Base-by-base conservation (phyloP, 108 stramenopile species). In the Cyclotella cryptica region DNA sequence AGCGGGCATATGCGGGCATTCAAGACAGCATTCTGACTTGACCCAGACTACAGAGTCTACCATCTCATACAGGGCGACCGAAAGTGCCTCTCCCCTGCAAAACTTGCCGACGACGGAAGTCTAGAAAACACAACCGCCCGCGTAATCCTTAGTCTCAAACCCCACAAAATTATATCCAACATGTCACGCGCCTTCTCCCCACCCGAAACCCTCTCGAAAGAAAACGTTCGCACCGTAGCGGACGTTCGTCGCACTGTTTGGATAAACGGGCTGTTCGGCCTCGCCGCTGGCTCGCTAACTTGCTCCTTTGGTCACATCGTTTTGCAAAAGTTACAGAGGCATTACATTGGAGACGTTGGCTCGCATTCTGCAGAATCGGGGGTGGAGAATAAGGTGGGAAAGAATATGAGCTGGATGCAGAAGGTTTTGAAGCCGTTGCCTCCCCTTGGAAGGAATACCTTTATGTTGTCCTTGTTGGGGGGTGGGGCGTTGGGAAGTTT, bases 401-500 rank as follows among this genome's bases (percentile, higher is more conserved):
- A 41, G 14, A 46, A 65, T 30, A 49, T 11, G 26, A 22, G 72
- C 10, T 53, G 52, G 58, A 63, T 77, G 0, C 59, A 77, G 43
- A 68, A 41, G 42, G 39, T 28, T 28, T 54, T 79, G 58, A 64
- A 58, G 26, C 71, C 71, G 19, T 57, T 79, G 66, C 78, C 78
- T 6, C 78, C 78, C 0, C 40, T 79, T 13, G 71, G 71, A 13
- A 85, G 84, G 21, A 95, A 95, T 67, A 91, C 92, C 12, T 79
- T 84, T 24, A 69, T 92, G 43, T 51, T 91, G n/a, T 79, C 84
- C 21, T 69, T 93, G 6, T 44, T 95, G 60, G 82, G 76, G 1
- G 90, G 92, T 1, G 88, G 89, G 21, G 89, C 94, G 19, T 69
- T 92, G 39, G 94, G 94, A 15, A 85, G 85, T 26, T 93, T 93